phyloP scores from a whole-genome alignment of 768 basidiomycete genomes.

The Hygrocybe punicea region DNA sequence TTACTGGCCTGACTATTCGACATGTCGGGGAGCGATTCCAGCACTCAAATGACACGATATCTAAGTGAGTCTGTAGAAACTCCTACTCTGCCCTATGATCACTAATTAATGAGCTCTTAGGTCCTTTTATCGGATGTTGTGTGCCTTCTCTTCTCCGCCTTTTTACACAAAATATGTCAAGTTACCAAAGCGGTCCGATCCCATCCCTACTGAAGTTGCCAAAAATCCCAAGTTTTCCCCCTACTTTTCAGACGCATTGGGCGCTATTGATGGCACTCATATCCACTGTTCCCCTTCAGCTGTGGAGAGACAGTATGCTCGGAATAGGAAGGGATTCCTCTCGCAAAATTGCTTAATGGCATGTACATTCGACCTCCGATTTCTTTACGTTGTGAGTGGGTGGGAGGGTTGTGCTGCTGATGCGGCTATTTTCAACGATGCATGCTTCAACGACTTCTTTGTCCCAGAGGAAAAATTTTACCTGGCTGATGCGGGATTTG shows the following conservation, averaged over 20 bases:
- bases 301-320: conserved; percentile 17
- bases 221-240: conserved; percentile 29
- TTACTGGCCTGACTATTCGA: conserved; percentile 22
- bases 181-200: conserved; percentile 18
- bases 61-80: conserved; percentile 9
- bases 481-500: conserved; percentile 39
- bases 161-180: conserved; percentile 19
- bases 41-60: conserved; percentile 24
- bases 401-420: conserved; percentile 43
- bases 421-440: conserved; percentile 30
- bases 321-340: conserved; percentile 33
- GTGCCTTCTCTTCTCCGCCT: conserved; percentile 10
- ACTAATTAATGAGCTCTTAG: conserved; percentile 6
- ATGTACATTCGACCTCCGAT: conserved; percentile 26
- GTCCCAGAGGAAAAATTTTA: conserved; percentile 34
- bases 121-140: conserved; percentile 13
- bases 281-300: conserved; percentile 19
- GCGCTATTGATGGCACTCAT: conserved; percentile 35
- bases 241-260: conserved; percentile 33
- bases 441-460: conserved; percentile 23
- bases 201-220: conserved; percentile 17
- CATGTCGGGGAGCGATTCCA: conserved; percentile 31
- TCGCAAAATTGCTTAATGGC: conserved; percentile 39
- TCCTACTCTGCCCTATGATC: background rate
- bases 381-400: conserved; percentile 35